Evolutionary conservation across 2,329 filamentous ascomycete genomes (phyloP), one percentile per base, ranked within the genome.

Genomic region (Nemania sp.): DNA sequence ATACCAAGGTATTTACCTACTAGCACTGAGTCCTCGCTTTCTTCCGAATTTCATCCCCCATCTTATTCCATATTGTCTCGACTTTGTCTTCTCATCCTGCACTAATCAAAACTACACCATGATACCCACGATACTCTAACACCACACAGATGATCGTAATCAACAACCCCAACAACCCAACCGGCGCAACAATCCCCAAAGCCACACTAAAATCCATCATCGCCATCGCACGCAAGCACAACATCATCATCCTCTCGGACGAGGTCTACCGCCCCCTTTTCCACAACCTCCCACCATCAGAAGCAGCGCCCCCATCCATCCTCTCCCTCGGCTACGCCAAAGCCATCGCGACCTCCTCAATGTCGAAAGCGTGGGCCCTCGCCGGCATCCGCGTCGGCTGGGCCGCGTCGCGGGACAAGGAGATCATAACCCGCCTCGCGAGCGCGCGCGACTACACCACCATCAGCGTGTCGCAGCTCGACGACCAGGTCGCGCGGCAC

Each of bases 191-290:
- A 3, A 89, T 93, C 20, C 88, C 89, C 0, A 88, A 85, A 52
- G 77, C 84, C 0, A 84, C 88, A 13, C 83, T 97, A 0, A 78
- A 88, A 62, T 75, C 85, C 3, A 85, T 96, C 69, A 82, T 93
- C 43, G 82, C 86, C 3, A 80, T 94, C 62, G 92, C 92, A 2
- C 81, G 84, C 62, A 81, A 86, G 43, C 85, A 88, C 43, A 83
- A 86, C 62, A 89, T 96, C 62, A 88, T 87, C 56, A 82, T 97
- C 61, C 83, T 95, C 66, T 87, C 87, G 7, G 93, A 97, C 75
- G 93, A 97, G 80, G 93, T 96, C 26, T 97, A 95, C 79, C 87
- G 92, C 0, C 94, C 93, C 0, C 83, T 97, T 2, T 97, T 94
- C 82, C 93, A 97, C 79, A 87, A 87, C 61, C 73, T 81, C 2